Evolutionary conservation across 306 rosid genomes (phyloP).

Genomic region (Cercis canadensis): DNA sequence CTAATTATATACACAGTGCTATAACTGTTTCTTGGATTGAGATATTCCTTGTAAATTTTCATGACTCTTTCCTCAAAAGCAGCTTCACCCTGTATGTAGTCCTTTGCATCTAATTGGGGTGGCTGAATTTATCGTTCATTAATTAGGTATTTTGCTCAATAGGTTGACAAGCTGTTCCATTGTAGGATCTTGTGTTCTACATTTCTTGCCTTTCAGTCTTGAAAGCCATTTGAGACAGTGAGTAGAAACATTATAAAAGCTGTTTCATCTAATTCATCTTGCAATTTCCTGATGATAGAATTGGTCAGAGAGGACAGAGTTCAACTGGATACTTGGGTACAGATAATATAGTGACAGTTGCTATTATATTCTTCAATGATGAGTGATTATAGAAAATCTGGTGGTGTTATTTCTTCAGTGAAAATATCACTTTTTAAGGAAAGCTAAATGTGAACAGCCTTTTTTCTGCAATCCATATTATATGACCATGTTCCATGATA

Average conservation of each 20-base stretch:
- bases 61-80: background rate
- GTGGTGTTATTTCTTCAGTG: too few species aligned
- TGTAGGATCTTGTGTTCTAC: background rate
- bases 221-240: background rate
- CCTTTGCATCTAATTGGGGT: background rate
- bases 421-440: background rate
- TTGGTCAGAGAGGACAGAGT: background rate
- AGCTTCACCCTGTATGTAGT: background rate
- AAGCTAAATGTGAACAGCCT: background rate
- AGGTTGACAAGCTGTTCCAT: background rate
- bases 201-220: background rate
- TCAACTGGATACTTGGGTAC: constrained; percentile 20
- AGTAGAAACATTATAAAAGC: constrained; percentile 13
- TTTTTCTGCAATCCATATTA: background rate
- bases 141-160: constrained; percentile 19
- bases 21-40: background rate
- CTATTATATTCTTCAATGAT: constrained; percentile 2
- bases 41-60: background rate
- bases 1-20: background rate
- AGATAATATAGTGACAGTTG: constrained; percentile 18
- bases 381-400: background rate
- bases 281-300: background rate
- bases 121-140: background rate
- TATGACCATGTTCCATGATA: background rate
- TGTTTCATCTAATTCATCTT: constrained; percentile 1